phyloP scores from a whole-genome alignment of 164 flowering plant species.

The Dillenia turbinata region DNA sequence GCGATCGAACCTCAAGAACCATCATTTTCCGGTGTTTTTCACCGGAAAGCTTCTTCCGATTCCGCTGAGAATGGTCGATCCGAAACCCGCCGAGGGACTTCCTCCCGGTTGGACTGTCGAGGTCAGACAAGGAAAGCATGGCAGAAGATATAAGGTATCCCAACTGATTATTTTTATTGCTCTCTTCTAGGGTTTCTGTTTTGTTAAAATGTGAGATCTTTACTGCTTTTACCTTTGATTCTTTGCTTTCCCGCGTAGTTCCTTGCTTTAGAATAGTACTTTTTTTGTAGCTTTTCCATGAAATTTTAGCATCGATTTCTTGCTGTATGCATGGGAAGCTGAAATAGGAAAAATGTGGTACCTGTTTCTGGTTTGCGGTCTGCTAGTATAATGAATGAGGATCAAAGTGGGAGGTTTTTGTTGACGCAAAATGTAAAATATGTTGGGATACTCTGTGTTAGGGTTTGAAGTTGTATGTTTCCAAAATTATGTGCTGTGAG shows the following conservation, averaged over 20 bases:
- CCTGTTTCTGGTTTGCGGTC: no score
- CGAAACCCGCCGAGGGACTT: conserved; percentile 27
- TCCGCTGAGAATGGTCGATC: conserved; percentile 13
- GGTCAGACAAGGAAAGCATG: conserved; percentile 22
- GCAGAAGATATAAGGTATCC: conserved; percentile 43
- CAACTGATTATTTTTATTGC: background rate
- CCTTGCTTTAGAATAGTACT: background rate
- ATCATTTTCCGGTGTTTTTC: background rate
- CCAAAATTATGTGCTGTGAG: no score
- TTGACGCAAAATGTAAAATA: no score
- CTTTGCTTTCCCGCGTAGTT: background rate
- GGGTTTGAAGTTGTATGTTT: no score
- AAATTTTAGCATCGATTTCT: background rate
- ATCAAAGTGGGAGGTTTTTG: no score
- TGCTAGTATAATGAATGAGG: no score
- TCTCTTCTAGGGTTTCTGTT: background rate
- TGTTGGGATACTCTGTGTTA: no score
- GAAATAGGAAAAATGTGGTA: no score
- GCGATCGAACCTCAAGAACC: background rate
- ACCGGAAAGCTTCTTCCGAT: background rate
- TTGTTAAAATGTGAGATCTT: background rate
- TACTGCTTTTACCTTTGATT: background rate
- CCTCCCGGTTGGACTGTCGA: conserved; percentile 46
- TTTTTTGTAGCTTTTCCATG: background rate
- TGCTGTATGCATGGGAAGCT: no score